A percentile compares a stretch with the other conserved stretches of the same genome.
These are phyloP conservation scores for Saccharomycopsis crataegensis DNA, from an alignment of 1,139 yeast species.

Conservation along the genomic window DNA sequence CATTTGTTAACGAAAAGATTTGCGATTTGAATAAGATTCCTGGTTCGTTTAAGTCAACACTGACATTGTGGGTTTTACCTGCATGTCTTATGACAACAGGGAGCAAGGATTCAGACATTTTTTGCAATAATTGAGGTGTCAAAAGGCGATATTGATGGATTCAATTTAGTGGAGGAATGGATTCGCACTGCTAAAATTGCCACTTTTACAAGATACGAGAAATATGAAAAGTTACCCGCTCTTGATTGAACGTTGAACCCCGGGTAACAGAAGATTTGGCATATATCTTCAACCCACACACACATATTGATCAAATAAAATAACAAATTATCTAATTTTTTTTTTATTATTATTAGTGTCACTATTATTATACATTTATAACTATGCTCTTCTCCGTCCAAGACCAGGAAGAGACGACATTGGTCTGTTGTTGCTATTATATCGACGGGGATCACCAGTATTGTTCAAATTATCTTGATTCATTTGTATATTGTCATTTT, in stretches of 20 bases:
- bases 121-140: background rate
- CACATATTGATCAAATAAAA: no score
- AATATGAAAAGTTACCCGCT: background rate
- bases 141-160: background rate
- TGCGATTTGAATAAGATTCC: slow-evolving; percentile 69
- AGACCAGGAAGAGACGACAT: no score
- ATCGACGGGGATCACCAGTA: no score
- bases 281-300: no score
- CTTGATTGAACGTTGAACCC: background rate
- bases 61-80: slow-evolving; percentile 72
- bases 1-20: slow-evolving; percentile 66
- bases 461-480: no score
- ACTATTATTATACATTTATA: no score
- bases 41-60: slow-evolving; percentile 45
- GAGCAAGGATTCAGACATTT: slow-evolving; percentile 13
- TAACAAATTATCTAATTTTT: no score
- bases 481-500: no score
- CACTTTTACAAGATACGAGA: background rate
- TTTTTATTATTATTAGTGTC: no score
- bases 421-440: no score
- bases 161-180: background rate
- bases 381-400: no score
- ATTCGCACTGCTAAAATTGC: background rate
- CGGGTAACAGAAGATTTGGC: no score
- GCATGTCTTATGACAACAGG: slow-evolving; percentile 66